These are phyloP conservation scores for Blastobotrys mokoenaii DNA, from an alignment of 805 yeast genomes.

Conservation along the genomic window DNA sequence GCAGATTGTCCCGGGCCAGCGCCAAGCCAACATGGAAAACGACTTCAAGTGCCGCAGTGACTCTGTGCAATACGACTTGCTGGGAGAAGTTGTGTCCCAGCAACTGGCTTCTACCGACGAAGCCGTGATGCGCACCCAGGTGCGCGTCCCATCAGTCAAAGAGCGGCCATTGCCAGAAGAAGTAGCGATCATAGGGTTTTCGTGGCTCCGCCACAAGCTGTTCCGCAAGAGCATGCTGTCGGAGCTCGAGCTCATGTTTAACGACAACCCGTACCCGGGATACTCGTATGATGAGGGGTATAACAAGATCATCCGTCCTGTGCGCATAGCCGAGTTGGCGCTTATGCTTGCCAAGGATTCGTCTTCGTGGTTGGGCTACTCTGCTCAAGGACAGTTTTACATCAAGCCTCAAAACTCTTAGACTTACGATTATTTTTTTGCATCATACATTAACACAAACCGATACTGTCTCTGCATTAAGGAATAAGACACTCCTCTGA, in stretches of 20 bases:
- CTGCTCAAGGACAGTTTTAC: no score
- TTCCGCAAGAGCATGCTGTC: background rate
- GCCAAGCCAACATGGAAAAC: no score
- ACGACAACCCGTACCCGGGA: constrained; percentile 16
- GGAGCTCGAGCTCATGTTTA: background rate
- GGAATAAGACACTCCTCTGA: no score
- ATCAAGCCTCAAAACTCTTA: no score
- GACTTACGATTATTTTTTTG: no score
- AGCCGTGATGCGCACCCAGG: background rate
- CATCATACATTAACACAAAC: no score
- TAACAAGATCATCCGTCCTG: background rate
- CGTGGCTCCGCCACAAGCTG: constrained; percentile 10
- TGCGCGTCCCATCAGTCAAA: constrained; percentile 7
- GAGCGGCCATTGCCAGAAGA: constrained; percentile 21
- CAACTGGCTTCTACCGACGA: no score
- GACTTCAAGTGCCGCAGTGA: no score
- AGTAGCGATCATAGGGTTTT: constrained; percentile 13
- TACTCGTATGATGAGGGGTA: background rate
- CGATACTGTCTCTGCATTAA: no score
- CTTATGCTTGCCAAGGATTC: background rate
- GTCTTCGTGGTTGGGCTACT: background rate
- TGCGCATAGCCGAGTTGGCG: background rate
- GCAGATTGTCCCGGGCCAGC: background rate
- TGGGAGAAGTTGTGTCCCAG: no score
- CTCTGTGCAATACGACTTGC: no score